Percentiles rank a stretch among this genome's conserved stretches.
phyloP scores from a whole-genome alignment of 2,329 filamentous ascomycete genomes.

The Curvularia hawaiiensis region DNA sequence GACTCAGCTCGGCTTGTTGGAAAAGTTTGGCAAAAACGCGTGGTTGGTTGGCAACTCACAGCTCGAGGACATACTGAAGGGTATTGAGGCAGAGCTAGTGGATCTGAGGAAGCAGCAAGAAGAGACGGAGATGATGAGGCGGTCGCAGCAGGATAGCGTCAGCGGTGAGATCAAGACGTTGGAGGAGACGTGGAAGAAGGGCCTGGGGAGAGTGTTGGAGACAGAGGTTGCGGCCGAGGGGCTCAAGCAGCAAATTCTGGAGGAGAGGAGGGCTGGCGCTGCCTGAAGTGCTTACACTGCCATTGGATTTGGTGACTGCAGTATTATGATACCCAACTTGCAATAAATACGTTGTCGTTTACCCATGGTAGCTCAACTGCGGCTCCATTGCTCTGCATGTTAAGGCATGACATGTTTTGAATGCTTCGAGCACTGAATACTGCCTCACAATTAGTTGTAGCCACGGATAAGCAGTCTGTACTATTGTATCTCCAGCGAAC shows the following conservation, averaged over 20 bases:
- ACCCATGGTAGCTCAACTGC: neutral
- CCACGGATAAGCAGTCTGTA: neutral
- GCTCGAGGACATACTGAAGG: constrained; percentile 72
- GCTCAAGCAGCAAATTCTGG: constrained; percentile 54
- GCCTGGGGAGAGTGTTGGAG: constrained; percentile 81
- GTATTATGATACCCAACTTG: constrained; percentile 15
- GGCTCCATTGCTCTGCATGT: neutral
- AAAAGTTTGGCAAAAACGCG: constrained; percentile 82
- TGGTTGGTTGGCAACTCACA: constrained; percentile 88
- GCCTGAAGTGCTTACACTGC: constrained; percentile 22
- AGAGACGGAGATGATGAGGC: constrained; percentile 71
- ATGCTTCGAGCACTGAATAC: neutral
- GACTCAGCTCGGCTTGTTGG: constrained; percentile 73
- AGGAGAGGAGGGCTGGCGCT: constrained; percentile 42
- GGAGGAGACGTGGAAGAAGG: constrained; percentile 79
- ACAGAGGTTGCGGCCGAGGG: constrained; percentile 83
- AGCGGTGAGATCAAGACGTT: constrained; percentile 74
- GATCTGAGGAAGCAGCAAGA: constrained; percentile 72
- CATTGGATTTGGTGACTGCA: neutral
- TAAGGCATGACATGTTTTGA: neutral
- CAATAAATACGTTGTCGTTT: neutral
- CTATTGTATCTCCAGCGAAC: neutral
- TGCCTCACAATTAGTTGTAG: neutral
- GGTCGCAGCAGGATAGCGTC: constrained; percentile 71
- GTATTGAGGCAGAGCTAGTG: constrained; percentile 76